Evolutionary conservation across 2,329 filamentous ascomycete genomes (phyloP).

Genomic region (Purpureocillium takamizusanense): DNA sequence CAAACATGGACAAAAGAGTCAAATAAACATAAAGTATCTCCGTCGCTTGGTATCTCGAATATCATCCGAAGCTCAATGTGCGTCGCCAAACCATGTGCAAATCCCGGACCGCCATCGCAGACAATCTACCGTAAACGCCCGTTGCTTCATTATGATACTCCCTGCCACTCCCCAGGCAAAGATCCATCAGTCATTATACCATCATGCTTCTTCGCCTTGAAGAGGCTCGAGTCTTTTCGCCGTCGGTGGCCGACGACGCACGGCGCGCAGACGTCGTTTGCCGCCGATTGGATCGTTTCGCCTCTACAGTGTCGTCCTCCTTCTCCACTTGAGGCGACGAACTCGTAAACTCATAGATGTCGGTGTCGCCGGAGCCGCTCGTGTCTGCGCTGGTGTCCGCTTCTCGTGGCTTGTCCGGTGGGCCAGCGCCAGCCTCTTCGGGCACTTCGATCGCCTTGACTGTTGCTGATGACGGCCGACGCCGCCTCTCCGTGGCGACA

Average conservation of each 20-base stretch:
- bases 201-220: constrained; percentile 50
- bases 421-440: constrained; percentile 1
- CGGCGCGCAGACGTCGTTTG: constrained; percentile 25
- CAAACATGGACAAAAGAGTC: constrained; percentile 14
- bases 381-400: constrained; percentile 9
- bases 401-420: constrained; percentile 1
- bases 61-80: constrained; percentile 18
- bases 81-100: constrained; percentile 13
- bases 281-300: constrained; percentile 18
- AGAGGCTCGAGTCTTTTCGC: constrained; percentile 25
- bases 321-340: constrained; percentile 32
- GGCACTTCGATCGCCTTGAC: constrained; percentile 6
- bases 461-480: constrained; percentile 25
- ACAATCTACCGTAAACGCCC: constrained; percentile 11
- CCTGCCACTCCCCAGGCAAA: no score
- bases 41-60: constrained; percentile 27
- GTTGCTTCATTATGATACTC: no score
- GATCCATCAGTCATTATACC: constrained; percentile 38
- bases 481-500: constrained; percentile 29
- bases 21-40: constrained; percentile 21
- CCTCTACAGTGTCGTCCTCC: constrained; percentile 17
- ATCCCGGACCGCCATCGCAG: constrained; percentile 11
- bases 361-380: constrained; percentile 21
- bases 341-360: constrained; percentile 47
- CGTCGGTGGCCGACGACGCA: constrained; percentile 27